phyloP scores from a whole-genome alignment of 2,329 filamentous ascomycete species.

The Seiridium cupressi region DNA sequence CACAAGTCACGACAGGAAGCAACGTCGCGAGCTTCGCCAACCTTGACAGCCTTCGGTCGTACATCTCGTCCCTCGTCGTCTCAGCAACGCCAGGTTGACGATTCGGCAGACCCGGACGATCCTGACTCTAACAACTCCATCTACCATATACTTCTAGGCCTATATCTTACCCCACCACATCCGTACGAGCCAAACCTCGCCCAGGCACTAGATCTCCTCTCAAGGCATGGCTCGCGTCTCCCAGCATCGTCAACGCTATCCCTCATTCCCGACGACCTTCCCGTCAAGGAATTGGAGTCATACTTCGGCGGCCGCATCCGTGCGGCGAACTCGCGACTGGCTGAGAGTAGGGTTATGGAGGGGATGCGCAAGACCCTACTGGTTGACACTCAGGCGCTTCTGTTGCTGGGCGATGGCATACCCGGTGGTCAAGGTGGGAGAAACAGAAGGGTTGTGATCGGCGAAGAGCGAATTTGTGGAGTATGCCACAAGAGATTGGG shows the following conservation, averaged over 20 bases:
- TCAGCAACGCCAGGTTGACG: constrained; percentile 15
- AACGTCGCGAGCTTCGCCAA: constrained; percentile 23
- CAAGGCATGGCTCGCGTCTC: constrained; percentile 85
- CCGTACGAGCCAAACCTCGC: constrained; percentile 70
- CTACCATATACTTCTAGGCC: constrained; percentile 84
- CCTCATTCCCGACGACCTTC: constrained; percentile 78
- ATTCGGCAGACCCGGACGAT: constrained; percentile 37
- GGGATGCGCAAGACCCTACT: constrained; percentile 76
- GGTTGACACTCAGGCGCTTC: constrained; percentile 69
- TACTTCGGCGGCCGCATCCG: constrained; percentile 94
- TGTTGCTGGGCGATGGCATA: constrained; percentile 71
- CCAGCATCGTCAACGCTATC: constrained; percentile 83
- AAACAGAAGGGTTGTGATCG: constrained; percentile 71
- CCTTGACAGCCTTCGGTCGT: constrained; percentile 29
- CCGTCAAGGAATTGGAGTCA: constrained; percentile 75
- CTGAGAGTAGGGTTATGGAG: constrained; percentile 75
- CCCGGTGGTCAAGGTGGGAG: constrained; percentile 50
- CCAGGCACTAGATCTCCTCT: constrained; percentile 84
- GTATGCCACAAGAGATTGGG: constrained; percentile 93
- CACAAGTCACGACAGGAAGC: constrained; percentile 59
- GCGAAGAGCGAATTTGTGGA: constrained; percentile 84
- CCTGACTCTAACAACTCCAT: constrained; percentile 67
- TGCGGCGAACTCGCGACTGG: constrained; percentile 76
- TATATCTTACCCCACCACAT: constrained; percentile 81
- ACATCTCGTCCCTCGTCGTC: constrained; percentile 26